These are phyloP conservation scores for Diaporthe velutina DNA, from an alignment of 2,329 filamentous ascomycete genomes.

Conservation along the genomic window DNA sequence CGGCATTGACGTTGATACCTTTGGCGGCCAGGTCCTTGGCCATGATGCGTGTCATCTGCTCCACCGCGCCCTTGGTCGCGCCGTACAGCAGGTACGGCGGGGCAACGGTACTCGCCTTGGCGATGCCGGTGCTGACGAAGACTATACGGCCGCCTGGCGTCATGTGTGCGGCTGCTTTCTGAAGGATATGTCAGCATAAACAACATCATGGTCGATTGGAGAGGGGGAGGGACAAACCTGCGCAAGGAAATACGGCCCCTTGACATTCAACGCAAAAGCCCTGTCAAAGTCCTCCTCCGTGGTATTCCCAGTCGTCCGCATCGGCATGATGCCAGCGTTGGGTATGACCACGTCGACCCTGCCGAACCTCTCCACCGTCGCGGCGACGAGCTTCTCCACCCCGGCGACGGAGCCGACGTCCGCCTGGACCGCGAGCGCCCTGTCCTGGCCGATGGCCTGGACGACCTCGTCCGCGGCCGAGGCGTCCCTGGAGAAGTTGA, in stretches of 20 bases:
- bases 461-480: conserved; percentile 63
- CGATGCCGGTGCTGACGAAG: conserved; percentile 62
- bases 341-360: conserved; percentile 71
- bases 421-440: conserved; percentile 67
- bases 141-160: conserved; percentile 61
- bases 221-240: conserved; percentile 47
- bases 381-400: conserved; percentile 62
- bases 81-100: conserved; percentile 65
- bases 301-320: conserved; percentile 61
- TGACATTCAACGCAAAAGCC: conserved; percentile 66
- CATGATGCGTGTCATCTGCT: conserved; percentile 68
- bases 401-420: conserved; percentile 62
- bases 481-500: conserved; percentile 67
- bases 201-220: rapidly evolving
- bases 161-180: conserved; percentile 67
- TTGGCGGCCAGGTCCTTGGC: conserved; percentile 67
- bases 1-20: conserved; percentile 62
- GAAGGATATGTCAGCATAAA: not conserved
- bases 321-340: conserved; percentile 66
- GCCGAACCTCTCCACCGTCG: conserved; percentile 62
- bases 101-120: conserved; percentile 52
- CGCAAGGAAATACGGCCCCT: conserved; percentile 67
- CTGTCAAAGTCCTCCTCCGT: conserved; percentile 65
- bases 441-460: conserved; percentile 58
- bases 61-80: conserved; percentile 70